Evolutionary conservation across 1,139 yeast genomes (phyloP), one percentile per base, ranked within the genome.

Genomic region (Candida sojae): DNA sequence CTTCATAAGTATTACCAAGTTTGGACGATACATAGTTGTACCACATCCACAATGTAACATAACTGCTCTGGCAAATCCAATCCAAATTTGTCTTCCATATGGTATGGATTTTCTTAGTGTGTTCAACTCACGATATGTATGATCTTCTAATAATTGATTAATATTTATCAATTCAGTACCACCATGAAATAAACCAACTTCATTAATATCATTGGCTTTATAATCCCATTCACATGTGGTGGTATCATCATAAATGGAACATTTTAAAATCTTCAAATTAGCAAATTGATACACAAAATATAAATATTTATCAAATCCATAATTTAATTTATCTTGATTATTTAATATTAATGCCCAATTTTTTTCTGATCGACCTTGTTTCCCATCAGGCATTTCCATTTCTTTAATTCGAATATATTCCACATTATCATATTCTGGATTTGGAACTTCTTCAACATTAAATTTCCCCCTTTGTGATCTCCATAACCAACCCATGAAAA

Each of bases 21-120:
- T 70, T 6, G 84, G 83, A 46, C 83, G 67, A 56, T 79, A 77
- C 60, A 73, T 67, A 34, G 63, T 66, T n/a, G 57, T 57, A 21
- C 80, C 78, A 60, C 83, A 79, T 0, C 81, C 80, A 63, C 83
- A 78, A 2, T 61, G 54, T 33, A 64, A 63, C 12, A 78, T 55
- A 53, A 77, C 80, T 2, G 80, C 72, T 49, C 81, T 67, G 1
- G 79, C 79, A 54, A 79, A 74, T 0, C 81, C 80, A 21, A 79
- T 58, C 83, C 82, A 80, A 53, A 77, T 66, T 52, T 78, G 78
- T 42, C 72, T 63, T 13, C 66, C 66, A 5, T 64, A 58, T 5
- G 68, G 44, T 2, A 59, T 48, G 42, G 9, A 42, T 10, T 33
- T 17, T n/a, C 6, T 40, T 56, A 50, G 4, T 47, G 23, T 32